Evolutionary conservation across 2,329 filamentous ascomycete genomes (phyloP).

Genomic region (Monilinia laxa): DNA sequence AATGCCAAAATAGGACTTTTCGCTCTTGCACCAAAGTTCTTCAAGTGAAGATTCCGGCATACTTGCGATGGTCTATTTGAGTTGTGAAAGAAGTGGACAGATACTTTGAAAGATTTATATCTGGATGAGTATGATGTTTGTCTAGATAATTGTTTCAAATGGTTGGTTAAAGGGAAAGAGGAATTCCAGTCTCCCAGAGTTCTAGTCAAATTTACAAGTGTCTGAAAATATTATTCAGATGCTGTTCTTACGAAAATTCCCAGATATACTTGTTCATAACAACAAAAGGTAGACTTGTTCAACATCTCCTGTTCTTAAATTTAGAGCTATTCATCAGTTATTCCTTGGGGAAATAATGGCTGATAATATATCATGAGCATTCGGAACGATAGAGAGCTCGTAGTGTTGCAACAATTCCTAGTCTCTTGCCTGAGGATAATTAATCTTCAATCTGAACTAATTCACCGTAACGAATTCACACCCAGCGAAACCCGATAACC

Average conservation of each 20-base stretch:
- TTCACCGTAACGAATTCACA: too few relatives aligned
- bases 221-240: not conserved
- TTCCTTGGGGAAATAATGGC: too few relatives aligned
- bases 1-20: not conserved
- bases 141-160: not conserved
- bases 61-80: not conserved
- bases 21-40: not conserved
- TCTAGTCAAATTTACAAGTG: not conserved
- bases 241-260: not conserved
- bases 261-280: too few relatives aligned
- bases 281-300: too few relatives aligned
- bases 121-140: not conserved
- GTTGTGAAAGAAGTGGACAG: not conserved
- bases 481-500: too few relatives aligned
- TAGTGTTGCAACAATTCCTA: too few relatives aligned
- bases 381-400: too few relatives aligned
- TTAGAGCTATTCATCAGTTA: too few relatives aligned
- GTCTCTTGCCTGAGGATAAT: too few relatives aligned
- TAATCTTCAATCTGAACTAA: too few relatives aligned
- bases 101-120: not conserved
- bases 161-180: not conserved
- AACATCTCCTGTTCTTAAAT: too few relatives aligned
- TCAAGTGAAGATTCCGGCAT: not conserved
- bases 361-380: too few relatives aligned
- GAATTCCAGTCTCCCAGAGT: not conserved